phyloP scores from a whole-genome alignment of 148 eudicot genomes.

The Pouteria glomerata region DNA sequence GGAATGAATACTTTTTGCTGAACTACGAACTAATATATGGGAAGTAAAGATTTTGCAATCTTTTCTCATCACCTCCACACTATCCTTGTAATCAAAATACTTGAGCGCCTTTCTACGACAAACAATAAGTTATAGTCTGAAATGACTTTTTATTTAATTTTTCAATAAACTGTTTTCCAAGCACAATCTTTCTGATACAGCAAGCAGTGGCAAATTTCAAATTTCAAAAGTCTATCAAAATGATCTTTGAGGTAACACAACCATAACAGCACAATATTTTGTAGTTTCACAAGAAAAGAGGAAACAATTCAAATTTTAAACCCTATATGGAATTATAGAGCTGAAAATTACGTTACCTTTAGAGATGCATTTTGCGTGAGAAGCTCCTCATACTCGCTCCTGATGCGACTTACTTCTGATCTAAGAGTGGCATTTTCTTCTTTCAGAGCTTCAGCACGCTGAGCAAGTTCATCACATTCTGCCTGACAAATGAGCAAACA shows the following conservation, averaged over 20 bases:
- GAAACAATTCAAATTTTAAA: not conserved
- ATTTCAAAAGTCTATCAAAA: no score
- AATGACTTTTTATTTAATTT: not conserved
- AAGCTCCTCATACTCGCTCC: constrained; percentile 75
- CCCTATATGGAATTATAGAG: not conserved
- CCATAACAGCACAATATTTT: not conserved
- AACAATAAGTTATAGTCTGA: no score
- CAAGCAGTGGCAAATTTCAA: not conserved
- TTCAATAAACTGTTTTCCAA: not conserved
- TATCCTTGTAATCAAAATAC: not conserved
- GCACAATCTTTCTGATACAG: not conserved
- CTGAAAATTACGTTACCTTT: constrained; percentile 42
- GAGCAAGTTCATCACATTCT: constrained; percentile 91
- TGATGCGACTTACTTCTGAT: constrained; percentile 62
- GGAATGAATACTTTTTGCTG: not conserved
- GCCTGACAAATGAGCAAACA: constrained; percentile 39
- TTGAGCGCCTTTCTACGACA: not conserved
- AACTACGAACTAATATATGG: not conserved
- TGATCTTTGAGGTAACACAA: not conserved
- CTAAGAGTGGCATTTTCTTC: constrained; percentile 88
- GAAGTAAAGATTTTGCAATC: not conserved
- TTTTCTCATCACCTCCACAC: not conserved
- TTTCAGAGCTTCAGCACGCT: constrained; percentile 77
- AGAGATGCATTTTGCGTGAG: constrained; percentile 62
- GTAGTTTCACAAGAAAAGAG: not conserved